Base-by-base conservation (phyloP, 2,329 filamentous ascomycete species). In the Fusarium tricinctum region DNA sequence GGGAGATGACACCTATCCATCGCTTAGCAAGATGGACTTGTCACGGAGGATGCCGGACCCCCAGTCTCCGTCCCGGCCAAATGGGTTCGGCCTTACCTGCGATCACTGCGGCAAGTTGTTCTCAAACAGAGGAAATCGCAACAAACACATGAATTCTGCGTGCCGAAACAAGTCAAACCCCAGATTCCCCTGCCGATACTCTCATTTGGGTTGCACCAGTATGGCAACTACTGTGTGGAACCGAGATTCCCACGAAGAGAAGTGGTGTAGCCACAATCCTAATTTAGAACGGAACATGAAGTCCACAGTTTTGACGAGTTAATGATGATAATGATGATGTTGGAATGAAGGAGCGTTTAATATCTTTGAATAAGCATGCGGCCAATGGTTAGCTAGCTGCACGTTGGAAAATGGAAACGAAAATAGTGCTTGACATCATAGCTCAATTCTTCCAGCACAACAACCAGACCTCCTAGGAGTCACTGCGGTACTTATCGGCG, bases 111-210 rank as follows among this genome's bases (percentile, higher is more conserved):
- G 58, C 42, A 78, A 76, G 64, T 68, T 59, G 19, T 78, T 78
- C 30, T 74, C 75, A 3, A 78, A 66, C 48, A 56, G 71, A 26
- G 74, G 75, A 59, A 78, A 77, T 51, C 71, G 74, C 23, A 77
- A 77, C 58, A 78, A 78, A 53, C 76, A 78, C 65, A 70, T 72
- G 62, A 71, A 66, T 3, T 69, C 75, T 45, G 75, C 74, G 4
- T 78, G 76, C 40, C 61, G 68, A 26, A 66, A 71, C 2, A 8
- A 35, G n/a, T 65, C 71, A 32, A 70, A 68, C 22, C 63, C 58
- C 12, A 69, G 57, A 13, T 74, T 74, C 20, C 65, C 54, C 38
- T 78, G 76, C 44, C 60, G 73, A 44, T 76, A 74, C 40, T 58
- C 53, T 28, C 33, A 45, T 19, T 17, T 62, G 8, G 63, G 63